A percentile compares a stretch with the other conserved stretches of the same genome.
Conservation (phyloP, 73 alveolate species). For the Stentor roeselii region DNA sequence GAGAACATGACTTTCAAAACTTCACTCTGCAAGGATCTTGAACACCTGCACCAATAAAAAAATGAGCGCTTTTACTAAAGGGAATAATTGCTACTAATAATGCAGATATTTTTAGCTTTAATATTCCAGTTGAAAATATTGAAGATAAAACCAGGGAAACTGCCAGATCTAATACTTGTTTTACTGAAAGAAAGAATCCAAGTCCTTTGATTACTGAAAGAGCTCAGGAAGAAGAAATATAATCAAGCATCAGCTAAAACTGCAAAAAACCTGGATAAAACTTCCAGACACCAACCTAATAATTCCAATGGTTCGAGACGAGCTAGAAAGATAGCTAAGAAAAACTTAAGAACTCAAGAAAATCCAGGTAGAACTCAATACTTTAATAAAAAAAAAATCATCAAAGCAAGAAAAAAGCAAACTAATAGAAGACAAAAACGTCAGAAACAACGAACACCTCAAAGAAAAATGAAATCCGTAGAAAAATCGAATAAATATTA, state of each 20-base stretch:
- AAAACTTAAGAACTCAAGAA: no score
- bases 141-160: background rate
- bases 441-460: no score
- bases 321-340: no score
- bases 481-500: no score
- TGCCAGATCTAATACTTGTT: background rate
- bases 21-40: background rate
- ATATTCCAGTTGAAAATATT: background rate
- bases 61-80: background rate
- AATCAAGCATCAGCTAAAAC: background rate
- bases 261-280: background rate
- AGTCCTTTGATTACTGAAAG: background rate
- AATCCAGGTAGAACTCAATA: no score
- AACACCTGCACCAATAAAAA: background rate
- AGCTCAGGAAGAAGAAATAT: background rate
- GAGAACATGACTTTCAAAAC: background rate
- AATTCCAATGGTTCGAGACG: background rate
- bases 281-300: background rate
- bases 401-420: no score
- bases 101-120: background rate
- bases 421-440: no score
- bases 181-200: background rate
- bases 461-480: no score
- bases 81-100: background rate
- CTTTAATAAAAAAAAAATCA: no score